Evolutionary conservation across 306 rosid species (phyloP).

Genomic region (Fragaria vesca): DNA sequence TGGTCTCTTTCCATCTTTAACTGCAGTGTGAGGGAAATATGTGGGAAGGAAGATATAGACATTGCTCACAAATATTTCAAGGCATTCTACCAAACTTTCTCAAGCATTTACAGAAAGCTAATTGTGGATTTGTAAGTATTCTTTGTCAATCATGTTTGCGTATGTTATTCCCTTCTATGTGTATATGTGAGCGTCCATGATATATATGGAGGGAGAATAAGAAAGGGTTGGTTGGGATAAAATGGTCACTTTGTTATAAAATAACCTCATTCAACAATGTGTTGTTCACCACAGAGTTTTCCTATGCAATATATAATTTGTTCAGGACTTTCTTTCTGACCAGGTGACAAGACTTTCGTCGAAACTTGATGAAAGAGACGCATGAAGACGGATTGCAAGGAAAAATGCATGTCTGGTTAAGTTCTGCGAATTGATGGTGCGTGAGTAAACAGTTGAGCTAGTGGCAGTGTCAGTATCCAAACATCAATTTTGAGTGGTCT

Average conservation of each 20-base stretch:
- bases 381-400: not conserved
- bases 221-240: not conserved
- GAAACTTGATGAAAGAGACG: too few species aligned
- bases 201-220: too few species aligned
- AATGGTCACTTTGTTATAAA: not conserved
- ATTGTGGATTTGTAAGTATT: slow-evolving; percentile 54
- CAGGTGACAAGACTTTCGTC: not conserved
- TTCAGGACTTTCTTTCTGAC: not conserved
- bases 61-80: slow-evolving; percentile 89
- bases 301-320: not conserved
- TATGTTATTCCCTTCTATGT: not conserved
- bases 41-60: slow-evolving; percentile 90
- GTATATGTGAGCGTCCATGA: not conserved
- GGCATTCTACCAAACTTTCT: slow-evolving; percentile 78
- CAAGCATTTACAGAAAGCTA: slow-evolving; percentile 69
- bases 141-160: not conserved
- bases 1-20: not conserved
- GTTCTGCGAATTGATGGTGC: slow-evolving; percentile 10
- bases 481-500: slow-evolving; percentile 16
- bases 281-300: too few species aligned
- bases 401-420: slow-evolving; percentile 7
- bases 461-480: slow-evolving; percentile 12
- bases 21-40: slow-evolving; percentile 87
- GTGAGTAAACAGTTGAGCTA: slow-evolving; percentile 26
- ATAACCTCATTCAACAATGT: not conserved